These are phyloP conservation scores for Penicillium simplicissimum DNA, from an alignment of 495 filamentous ascomycete genomes.

Conservation along the genomic window DNA sequence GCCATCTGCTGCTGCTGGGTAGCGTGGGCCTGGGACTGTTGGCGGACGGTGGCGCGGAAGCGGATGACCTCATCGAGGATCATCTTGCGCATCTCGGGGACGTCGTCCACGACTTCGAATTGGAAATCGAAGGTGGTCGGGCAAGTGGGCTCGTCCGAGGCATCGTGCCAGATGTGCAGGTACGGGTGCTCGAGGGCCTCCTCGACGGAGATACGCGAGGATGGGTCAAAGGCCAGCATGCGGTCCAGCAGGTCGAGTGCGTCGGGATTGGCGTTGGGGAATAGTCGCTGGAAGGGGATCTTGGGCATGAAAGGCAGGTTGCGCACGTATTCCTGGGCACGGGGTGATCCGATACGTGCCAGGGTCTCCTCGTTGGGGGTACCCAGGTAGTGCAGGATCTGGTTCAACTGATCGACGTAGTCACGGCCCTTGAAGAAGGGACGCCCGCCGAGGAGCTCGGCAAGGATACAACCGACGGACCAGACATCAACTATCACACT, in stretches of 20 bases:
- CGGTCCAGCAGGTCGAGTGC: slow-evolving; percentile 91
- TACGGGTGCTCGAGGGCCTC: slow-evolving; percentile 94
- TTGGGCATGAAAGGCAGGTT: slow-evolving; percentile 97
- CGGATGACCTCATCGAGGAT: slow-evolving; percentile 87
- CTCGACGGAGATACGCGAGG: slow-evolving; percentile 87
- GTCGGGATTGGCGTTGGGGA: slow-evolving; percentile 94
- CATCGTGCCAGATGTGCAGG: slow-evolving; percentile 97
- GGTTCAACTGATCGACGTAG: slow-evolving; percentile 98
- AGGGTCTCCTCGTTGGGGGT: slow-evolving; percentile 96
- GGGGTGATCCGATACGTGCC: slow-evolving; percentile 88
- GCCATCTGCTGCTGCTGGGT: slow-evolving; percentile 43
- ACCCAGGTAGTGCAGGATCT: slow-evolving; percentile 96
- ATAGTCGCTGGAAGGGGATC: slow-evolving; percentile 81
- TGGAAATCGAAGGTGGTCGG: slow-evolving; percentile 95
- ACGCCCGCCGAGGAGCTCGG: slow-evolving; percentile 91
- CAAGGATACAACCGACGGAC: slow-evolving; percentile 98
- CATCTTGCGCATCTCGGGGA: slow-evolving; percentile 93
- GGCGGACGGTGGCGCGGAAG: slow-evolving; percentile 76
- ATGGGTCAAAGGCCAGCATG: slow-evolving; percentile 97
- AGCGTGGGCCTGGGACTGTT: slow-evolving; percentile 54
- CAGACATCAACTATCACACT: slow-evolving; percentile 98
- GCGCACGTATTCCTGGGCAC: slow-evolving; percentile 97
- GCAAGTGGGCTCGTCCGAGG: slow-evolving; percentile 90
- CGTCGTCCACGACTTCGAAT: slow-evolving; percentile 94
- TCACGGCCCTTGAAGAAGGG: slow-evolving; percentile 99